Base-by-base conservation (phyloP, 108 stramenopile species). In the Cylindrotheca fusiformis region DNA sequence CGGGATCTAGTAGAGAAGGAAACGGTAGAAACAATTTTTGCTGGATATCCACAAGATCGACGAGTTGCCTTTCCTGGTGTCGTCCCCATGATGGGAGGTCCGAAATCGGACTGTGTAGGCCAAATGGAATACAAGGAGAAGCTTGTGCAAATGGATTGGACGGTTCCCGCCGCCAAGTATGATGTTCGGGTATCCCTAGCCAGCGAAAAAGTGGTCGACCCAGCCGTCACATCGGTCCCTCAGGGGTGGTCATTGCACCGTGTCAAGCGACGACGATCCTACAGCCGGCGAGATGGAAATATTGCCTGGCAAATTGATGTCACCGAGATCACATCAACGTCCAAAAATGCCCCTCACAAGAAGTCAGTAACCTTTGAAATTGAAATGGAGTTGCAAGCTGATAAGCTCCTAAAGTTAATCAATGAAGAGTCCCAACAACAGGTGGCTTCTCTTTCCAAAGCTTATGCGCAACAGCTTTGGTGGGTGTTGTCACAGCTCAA, bases 261-360 rank as follows among this genome's bases (percentile, higher is more conserved):
- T 2, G 71, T 90, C 69, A 90, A 94, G 51, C 78, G 92, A 10
- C 78, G 93, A n/a, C 78, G 88, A 45, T 84, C 82, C 49, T 94
- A 94, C 59, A 69, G 51, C 4, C 73, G 93, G 6, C 48, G 66
- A 25, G 89, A 91, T 63, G 75, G 73, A 19, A 82, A 84, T 41
- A 84, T 91, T 72, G 88, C 84, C 8, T 94, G 93, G 93, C 88
- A 85, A 61, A 75, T 94, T 50, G 93, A 94, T 74, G 82, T 91
- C 41, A 94, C 93, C 0, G 89, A 91, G 65, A 85, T 90, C 25
- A 84, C 84, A 18, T 74, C 87, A 6, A 69, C 74, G n/a, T 69
- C 74, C 24, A 64, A 49, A 10, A 32, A 68, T 32, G 48, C 58
- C 8, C 46, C 52, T 32, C n/a, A 63, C 30, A 68, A 70, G 21